A percentile compares a stretch with the other conserved stretches of the same genome.
Evolutionary conservation across 106 monocot species (phyloP).

Genomic region (Acanthochlamys bracteata): DNA sequence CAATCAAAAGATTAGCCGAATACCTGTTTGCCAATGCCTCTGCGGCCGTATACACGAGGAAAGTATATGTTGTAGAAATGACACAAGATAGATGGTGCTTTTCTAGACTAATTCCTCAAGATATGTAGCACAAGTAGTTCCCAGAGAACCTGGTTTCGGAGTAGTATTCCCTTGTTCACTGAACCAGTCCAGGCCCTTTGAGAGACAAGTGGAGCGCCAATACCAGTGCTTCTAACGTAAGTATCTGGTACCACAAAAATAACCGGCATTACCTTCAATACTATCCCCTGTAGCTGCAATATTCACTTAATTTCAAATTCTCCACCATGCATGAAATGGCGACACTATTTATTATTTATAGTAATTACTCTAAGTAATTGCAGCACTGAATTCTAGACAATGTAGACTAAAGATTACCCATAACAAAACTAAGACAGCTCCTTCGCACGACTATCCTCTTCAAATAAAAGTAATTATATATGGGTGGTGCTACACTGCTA

Average conservation of each 20-base stretch:
- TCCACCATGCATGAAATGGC: background rate
- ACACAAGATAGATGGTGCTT: conserved; percentile 78
- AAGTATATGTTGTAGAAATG: conserved; percentile 96
- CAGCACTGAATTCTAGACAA: no score
- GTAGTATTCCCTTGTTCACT: conserved; percentile 38
- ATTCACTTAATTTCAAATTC: background rate
- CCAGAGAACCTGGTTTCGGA: conserved; percentile 64
- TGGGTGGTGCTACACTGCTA: no score
- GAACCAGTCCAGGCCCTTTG: conserved; percentile 71
- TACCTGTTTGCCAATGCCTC: conserved; percentile 75
- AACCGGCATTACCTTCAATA: background rate
- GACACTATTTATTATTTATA: no score
- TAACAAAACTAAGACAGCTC: no score
- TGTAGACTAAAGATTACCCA: no score
- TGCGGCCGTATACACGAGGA: conserved; percentile 72
- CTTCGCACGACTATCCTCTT: no score
- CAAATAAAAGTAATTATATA: no score
- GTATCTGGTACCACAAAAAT: conserved; percentile 42
- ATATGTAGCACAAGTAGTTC: conserved; percentile 58
- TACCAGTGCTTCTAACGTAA: conserved; percentile 75
- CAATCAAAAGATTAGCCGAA: background rate
- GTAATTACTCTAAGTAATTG: no score
- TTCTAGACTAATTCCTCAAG: conserved; percentile 60
- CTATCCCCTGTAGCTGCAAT: background rate
- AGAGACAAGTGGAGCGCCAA: conserved; percentile 54